Percentiles rank a stretch among this genome's conserved stretches.
Conservation (phyloP, 371 early-diverging fungal genomes). For the Mortierella sp. region DNA sequence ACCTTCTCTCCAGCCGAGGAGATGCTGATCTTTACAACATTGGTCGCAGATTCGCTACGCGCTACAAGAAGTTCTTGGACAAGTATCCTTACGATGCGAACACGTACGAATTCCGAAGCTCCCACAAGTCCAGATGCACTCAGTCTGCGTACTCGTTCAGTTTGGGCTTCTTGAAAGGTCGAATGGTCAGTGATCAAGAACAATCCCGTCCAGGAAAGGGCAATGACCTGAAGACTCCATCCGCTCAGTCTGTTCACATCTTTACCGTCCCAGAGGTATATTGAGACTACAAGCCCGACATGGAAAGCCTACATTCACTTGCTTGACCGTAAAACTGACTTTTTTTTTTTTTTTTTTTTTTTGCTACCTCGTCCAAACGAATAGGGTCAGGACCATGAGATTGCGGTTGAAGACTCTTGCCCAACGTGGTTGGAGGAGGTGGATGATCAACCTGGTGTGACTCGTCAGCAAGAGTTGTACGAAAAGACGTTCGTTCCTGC, state of each 20-base stretch:
- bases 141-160: conserved; percentile 22
- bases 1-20: conserved; percentile 16
- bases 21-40: conserved; percentile 31
- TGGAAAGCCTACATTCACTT: background rate
- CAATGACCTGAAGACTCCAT: background rate
- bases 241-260: conserved; percentile 20
- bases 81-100: conserved; percentile 25
- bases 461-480: conserved; percentile 2
- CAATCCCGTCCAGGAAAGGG: background rate
- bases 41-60: conserved; percentile 16
- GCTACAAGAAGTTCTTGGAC: conserved; percentile 18
- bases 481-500: conserved; percentile 10
- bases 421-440: conserved; percentile 15
- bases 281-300: too few species aligned
- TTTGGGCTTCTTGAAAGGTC: conserved; percentile 13
- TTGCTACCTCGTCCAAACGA: background rate
- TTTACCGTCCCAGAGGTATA: conserved; percentile 24
- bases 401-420: conserved; percentile 32
- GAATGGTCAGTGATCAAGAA: background rate
- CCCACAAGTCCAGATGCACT: conserved; percentile 16
- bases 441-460: background rate
- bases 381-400: conserved; percentile 31
- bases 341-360: background rate
- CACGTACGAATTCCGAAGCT: conserved; percentile 18
- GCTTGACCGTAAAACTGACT: too few species aligned